Conservation (phyloP, 78 protist genomes). For the Polysphondylium violaceum region DNA sequence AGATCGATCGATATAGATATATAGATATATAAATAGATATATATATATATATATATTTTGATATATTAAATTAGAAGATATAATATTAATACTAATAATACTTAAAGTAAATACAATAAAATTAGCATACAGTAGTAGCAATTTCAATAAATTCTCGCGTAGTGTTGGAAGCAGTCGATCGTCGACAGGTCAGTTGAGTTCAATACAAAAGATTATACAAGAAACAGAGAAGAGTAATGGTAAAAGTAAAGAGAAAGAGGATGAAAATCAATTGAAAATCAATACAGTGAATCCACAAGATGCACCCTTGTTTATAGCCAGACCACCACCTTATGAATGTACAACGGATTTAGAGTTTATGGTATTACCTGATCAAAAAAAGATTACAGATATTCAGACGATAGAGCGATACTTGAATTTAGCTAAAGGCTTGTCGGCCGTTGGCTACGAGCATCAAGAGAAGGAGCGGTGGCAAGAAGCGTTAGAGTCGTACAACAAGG, state of each 20-base stretch:
- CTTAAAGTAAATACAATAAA: no score
- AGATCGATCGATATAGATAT: no score
- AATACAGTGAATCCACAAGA: slow-evolving; percentile 24
- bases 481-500: slow-evolving; percentile 53
- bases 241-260: neutral
- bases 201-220: no score
- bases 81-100: no score
- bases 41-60: no score
- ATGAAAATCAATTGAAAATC: slow-evolving; percentile 12
- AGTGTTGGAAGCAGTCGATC: no score
- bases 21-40: no score
- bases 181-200: no score
- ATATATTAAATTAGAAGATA: no score
- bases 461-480: slow-evolving; percentile 37
- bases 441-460: slow-evolving; percentile 64
- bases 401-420: slow-evolving; percentile 12
- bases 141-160: no score
- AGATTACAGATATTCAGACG: neutral
- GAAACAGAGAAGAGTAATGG: no score
- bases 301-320: slow-evolving; percentile 7
- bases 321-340: slow-evolving; percentile 60
- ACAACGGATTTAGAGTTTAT: slow-evolving; percentile 36
- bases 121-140: neutral
- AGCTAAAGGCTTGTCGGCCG: slow-evolving; percentile 49
- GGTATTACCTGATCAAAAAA: slow-evolving; percentile 14